Evolutionary conservation across 176 grass and related monocot species (phyloP), one percentile per base, ranked within the genome.

Genomic region (Zoysia japonica): DNA sequence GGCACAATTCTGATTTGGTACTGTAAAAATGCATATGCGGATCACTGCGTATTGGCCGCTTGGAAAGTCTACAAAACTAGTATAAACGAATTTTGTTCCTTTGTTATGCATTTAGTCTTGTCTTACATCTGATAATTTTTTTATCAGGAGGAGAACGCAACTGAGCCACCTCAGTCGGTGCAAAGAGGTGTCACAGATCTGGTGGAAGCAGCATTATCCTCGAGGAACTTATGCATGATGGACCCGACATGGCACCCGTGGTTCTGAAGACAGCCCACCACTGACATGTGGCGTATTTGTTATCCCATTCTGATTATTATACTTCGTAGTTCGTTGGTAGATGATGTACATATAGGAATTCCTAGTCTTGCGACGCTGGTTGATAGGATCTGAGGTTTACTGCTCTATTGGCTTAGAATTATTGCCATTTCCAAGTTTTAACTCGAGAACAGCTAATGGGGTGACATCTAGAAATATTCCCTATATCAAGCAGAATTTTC

Each of bases 171-270:
- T 0, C 90, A 95, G 72, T 95, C 96, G 1, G 96, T 99, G 54
- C 96, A 99, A 71, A 91, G 92, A 86, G 96, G 92, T 7, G 92
- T 95, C 14, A 91, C 96, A 0, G 88, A 99, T 43, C 90, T 99
- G 28, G 88, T 99, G 45, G 96, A 99, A 63, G 73, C 90, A 1
- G 92, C 96, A 35, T 57, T 96, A 40, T 92, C 86, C 0, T 88
- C 96, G 19, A 91, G 88, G 82, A 99, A 95, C 79, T 71, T 99
- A 73, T 99, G 96, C 82, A 99, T 95, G 96, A 99, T 99, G 96
- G 96, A 99, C 81, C 96, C 96, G 7, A 99, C 96, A n/a, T 99
- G 96, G 96, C 96, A 99, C 79, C 96, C 96, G 2, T 99, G 96
- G 96, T 99, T 99, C 76, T 99, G 84, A 80, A 37, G 48, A 41